Evolutionary conservation across 164 flowering plant species (phyloP), one percentile per base, ranked within the genome.

Genomic region (Taxillus chinensis): DNA sequence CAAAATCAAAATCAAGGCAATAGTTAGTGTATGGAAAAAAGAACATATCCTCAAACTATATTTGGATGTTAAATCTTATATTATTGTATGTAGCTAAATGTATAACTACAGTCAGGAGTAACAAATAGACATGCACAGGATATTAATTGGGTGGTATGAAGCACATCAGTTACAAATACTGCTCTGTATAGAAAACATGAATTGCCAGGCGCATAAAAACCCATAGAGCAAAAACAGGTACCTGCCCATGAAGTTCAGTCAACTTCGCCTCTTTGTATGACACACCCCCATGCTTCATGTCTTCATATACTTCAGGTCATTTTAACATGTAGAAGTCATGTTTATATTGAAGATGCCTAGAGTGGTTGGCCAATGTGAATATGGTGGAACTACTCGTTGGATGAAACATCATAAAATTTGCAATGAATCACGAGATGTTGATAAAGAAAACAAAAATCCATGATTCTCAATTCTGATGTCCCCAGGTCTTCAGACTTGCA

Each of bases 201-300:
- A 62, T 64, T 57, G 45, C 46, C 45, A 56, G 66, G 68, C 64
- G 55, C 64, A 68, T 39, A 38, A 58, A 54, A 74, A 67, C 70
- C 70, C 60, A 59, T 8, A 62, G 39, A 69, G 56, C 65, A 67
- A 55, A 67, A 63, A 74, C 59, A 74, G 68, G 74, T 67, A 82
- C 85, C 78, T 84, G 86, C 83, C 84, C 77, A 80, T 62, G 64
- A 46, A 52, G 67, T 48, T 59, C 65, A 65, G 62, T 62, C 62
- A 61, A 68, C 41, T 61, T 62, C 49, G 74, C 53, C 61, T 60
- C 15, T 61, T 63, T 67, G 71, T 39, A 62, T 62, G 69, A 76
- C 67, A 68, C 45, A 73, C 61, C 52, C 70, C 60, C 57, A 10
- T 17, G 49, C 77, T 49, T 71, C 70, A 60, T n/a, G 37, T 54